Base-by-base conservation (phyloP, 495 filamentous ascomycete genomes). In the Zalerion maritima region DNA sequence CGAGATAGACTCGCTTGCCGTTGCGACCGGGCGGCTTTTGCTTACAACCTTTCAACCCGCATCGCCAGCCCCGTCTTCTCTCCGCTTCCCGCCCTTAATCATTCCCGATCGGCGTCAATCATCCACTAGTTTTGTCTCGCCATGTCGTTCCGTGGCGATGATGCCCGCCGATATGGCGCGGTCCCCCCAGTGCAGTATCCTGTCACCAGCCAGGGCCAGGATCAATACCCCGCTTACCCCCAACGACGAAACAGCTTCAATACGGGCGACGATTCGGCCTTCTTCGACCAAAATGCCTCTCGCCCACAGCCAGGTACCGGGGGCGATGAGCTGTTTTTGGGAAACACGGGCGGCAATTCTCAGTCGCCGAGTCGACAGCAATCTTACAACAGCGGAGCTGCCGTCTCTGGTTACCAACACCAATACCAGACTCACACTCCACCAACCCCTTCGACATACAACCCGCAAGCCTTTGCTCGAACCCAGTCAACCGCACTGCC, bases 401-500 rank as follows among this genome's bases (percentile, higher is more conserved):
- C 60, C 13, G 55, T 65, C 37, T 58, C 71, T 3, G 60, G 59
- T 36, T 78, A 75, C 46, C 65, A 69, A 26, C 56, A 58, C 12
- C 67, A 73, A 31, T 76, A 77, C 35, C 71, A 75, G 31, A 60
- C 70, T 30, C 53, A 63, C 36, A 50, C 59, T 6, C 60, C 67
- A 18, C 57, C 66, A 18, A 58, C 56, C 11, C 73, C 70, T 26
- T 50, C 62, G 9, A 56, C 70, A 1, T 94, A 94, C 52, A 91
- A 93, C 40, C 85, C 86, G 2, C 81, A 85, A 50, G 58, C 78
- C 29, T 94, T 84, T 48, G 70, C 64, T 25, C 58, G 70, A 6
- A 66, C 78, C 3, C 68, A 79, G 25, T 69, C 75, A 12, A 56
- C 49, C 2, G 49, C 47, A n/a, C 36, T 58, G 18, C 64, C 55